These are phyloP conservation scores for Psilocybe azurescens DNA, from an alignment of 768 basidiomycete species.

Conservation along the genomic window DNA sequence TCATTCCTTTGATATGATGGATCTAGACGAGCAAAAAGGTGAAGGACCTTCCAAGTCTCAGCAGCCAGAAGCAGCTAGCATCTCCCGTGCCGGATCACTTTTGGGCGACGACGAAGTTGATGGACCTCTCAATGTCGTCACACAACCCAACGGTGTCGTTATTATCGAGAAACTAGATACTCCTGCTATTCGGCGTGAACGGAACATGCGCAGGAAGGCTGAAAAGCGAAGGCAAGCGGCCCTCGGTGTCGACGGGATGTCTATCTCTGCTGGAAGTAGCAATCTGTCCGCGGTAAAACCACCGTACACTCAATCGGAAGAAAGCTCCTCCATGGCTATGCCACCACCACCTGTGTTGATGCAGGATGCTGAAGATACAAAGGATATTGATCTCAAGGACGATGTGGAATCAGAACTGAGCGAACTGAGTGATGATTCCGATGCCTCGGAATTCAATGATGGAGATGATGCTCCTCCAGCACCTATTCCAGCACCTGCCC, in stretches of 20 bases:
- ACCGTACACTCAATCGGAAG: no score
- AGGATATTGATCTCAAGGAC: background rate
- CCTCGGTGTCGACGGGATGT: conserved; percentile 7
- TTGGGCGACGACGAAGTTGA: conserved; percentile 21
- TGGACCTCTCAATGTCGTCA: conserved; percentile 27
- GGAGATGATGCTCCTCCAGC: conserved; percentile 10
- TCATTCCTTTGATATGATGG: conserved; percentile 23
- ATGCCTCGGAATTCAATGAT: conserved; percentile 17
- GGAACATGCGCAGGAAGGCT: conserved; percentile 51
- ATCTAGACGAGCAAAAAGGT: conserved; percentile 22
- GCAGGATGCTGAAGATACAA: background rate
- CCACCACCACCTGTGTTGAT: background rate
- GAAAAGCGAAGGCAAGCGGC: conserved; percentile 33
- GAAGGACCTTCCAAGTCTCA: background rate
- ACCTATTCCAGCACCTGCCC: background rate
- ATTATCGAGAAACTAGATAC: conserved; percentile 79
- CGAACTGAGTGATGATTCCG: conserved; percentile 20
- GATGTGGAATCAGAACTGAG: conserved; percentile 24
- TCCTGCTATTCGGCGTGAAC: conserved; percentile 67
- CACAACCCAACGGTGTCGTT: conserved; percentile 36
- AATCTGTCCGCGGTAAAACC: conserved; percentile 14
- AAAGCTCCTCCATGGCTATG: no score
- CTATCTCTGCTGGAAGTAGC: conserved; percentile 25
- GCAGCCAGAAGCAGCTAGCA: background rate
- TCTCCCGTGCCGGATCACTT: conserved; percentile 16